Evolutionary conservation across 129 eudicot genomes (phyloP).

Genomic region (Cynara cardunculus): DNA sequence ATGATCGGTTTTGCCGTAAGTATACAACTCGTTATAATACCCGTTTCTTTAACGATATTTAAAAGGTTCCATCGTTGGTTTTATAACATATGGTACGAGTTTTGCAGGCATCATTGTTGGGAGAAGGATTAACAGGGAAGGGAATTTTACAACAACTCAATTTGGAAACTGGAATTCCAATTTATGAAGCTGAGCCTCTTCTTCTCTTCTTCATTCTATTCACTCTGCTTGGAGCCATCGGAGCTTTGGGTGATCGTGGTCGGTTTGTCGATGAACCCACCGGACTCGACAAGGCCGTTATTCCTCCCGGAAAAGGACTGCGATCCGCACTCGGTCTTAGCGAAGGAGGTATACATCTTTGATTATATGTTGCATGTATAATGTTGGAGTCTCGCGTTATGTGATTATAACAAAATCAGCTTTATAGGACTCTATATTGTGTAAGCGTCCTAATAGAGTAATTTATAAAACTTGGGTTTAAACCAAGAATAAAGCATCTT

Average conservation of each 20-base stretch:
- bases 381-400: background rate
- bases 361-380: background rate
- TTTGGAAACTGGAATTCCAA: conserved; percentile 95
- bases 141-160: conserved; percentile 84
- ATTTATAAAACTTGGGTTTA: too few species aligned
- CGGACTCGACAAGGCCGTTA: conserved; percentile 81
- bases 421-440: too few species aligned
- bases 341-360: conserved; percentile 55
- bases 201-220: conserved; percentile 94
- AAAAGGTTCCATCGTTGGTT: background rate
- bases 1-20: conserved; percentile 98
- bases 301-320: conserved; percentile 87
- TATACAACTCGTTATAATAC: background rate
- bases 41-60: background rate
- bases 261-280: conserved; percentile 76
- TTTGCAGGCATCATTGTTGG: conserved; percentile 90
- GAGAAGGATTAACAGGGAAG: conserved; percentile 91
- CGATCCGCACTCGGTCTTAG: conserved; percentile 75
- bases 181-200: conserved; percentile 98
- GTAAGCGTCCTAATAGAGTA: too few species aligned
- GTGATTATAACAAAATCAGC: too few species aligned
- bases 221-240: conserved; percentile 96
- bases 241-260: conserved; percentile 98
- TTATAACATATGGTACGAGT: conserved; percentile 8
- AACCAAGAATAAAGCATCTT: too few species aligned